Conservation (phyloP, 2,329 filamentous ascomycete genomes). For the Arthrobotrys musiformis region DNA sequence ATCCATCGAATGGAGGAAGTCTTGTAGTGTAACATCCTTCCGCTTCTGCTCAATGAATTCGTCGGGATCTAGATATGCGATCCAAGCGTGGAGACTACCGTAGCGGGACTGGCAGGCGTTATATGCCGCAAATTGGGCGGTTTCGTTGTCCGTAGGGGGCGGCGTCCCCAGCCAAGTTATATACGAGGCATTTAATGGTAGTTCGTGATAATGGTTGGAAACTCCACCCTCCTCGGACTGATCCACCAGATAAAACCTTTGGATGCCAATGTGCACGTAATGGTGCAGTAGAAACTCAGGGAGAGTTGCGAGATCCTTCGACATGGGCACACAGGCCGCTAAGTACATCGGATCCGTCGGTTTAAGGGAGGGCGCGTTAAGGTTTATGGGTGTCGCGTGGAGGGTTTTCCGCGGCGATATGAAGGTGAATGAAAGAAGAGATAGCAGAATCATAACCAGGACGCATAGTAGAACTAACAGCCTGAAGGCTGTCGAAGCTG, state of each 20-base stretch:
- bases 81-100: conserved; percentile 60
- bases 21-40: conserved; percentile 57
- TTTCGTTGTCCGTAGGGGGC: conserved; percentile 34
- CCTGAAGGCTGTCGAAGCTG: conserved; percentile 53
- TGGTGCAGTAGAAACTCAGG: conserved; percentile 52
- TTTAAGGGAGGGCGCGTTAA: conserved; percentile 51
- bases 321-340: conserved; percentile 46
- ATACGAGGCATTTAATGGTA: conserved; percentile 45
- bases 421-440: conserved; percentile 47
- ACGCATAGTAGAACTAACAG: conserved; percentile 44
- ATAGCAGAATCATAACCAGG: conserved; percentile 47
- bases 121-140: conserved; percentile 56
- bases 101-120: conserved; percentile 57
- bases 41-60: conserved; percentile 61
- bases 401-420: conserved; percentile 48
- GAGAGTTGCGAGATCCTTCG: conserved; percentile 40
- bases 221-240: conserved; percentile 42
- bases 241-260: conserved; percentile 49
- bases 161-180: conserved; percentile 44
- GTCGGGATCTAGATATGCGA: conserved; percentile 61
- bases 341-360: conserved; percentile 43
- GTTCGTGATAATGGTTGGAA: conserved; percentile 36
- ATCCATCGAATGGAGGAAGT: conserved; percentile 58
- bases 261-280: conserved; percentile 40
- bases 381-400: conserved; percentile 53